Conservation (phyloP, 2,329 filamentous ascomycete genomes). For the Neocucurbitaria cava region DNA sequence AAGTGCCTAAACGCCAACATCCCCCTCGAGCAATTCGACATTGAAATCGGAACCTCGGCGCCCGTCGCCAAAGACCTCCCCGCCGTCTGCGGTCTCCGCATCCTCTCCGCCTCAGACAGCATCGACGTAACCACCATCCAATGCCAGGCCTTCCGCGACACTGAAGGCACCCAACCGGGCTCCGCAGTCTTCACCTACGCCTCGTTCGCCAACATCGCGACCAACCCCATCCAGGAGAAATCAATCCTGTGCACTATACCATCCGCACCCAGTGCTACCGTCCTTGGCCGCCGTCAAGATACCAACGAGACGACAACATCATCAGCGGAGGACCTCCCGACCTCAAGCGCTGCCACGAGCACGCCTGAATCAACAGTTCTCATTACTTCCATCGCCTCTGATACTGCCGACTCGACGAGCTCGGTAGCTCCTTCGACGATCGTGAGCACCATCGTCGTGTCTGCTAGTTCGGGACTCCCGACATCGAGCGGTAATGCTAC, state of each 20-base stretch:
- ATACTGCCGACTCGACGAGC: neutral
- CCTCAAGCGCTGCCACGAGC: neutral
- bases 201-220: conserved; percentile 27
- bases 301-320: conserved; percentile 3
- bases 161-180: conserved; percentile 22
- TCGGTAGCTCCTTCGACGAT: neutral
- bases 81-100: conserved; percentile 33
- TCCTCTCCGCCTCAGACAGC: conserved; percentile 22
- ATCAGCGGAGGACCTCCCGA: neutral
- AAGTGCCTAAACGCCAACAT: neutral
- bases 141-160: conserved; percentile 35
- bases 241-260: conserved; percentile 19
- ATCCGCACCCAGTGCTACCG: neutral
- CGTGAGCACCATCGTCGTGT: neutral
- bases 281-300: neutral
- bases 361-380: neutral
- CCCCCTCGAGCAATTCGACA: neutral
- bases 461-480: conserved; percentile 2
- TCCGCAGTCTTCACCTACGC: conserved; percentile 27
- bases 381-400: neutral
- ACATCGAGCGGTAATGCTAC: conserved; percentile 8
- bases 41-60: conserved; percentile 6
- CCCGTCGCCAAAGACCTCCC: conserved; percentile 20
- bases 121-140: conserved; percentile 19
- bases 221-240: conserved; percentile 31